Percentiles rank a stretch among this genome's conserved stretches.
phyloP scores from a whole-genome alignment of 192 early-diverging fungal genomes.

The Paraglomus brasilianum region DNA sequence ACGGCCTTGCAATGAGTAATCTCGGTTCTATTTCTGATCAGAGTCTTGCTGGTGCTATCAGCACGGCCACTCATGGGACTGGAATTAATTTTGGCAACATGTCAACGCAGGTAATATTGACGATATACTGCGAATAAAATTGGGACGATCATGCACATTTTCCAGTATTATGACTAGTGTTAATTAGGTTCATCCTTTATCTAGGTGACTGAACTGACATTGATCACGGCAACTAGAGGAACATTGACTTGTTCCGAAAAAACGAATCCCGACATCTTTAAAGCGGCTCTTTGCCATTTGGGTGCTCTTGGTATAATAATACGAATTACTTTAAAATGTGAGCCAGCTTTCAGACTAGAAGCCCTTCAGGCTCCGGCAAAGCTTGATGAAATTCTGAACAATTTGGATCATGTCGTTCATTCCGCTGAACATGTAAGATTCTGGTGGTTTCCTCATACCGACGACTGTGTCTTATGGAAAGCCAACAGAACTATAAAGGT shows the following conservation, averaged over 20 bases:
- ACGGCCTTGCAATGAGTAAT: conserved; percentile 63
- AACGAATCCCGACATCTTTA: conserved; percentile 53
- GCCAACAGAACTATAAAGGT: conserved; percentile 58
- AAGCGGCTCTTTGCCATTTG: conserved; percentile 65
- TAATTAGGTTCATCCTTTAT: neutral
- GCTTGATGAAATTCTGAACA: conserved; percentile 52
- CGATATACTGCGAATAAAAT: neutral
- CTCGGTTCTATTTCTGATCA: conserved; percentile 77
- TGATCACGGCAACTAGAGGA: conserved; percentile 58
- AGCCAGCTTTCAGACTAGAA: conserved; percentile 64
- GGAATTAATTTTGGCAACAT: conserved; percentile 61
- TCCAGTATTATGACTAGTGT: neutral
- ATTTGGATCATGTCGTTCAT: conserved; percentile 49
- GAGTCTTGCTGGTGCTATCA: conserved; percentile 67
- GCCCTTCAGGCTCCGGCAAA: conserved; percentile 62
- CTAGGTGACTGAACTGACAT: conserved; percentile 54
- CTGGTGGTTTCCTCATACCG: conserved; percentile 78
- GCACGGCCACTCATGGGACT: conserved; percentile 73
- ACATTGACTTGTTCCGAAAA: conserved; percentile 51
- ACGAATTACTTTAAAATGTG: conserved; percentile 62
- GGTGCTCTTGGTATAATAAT: conserved; percentile 72
- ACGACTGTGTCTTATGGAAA: conserved; percentile 66
- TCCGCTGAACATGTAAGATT: conserved; percentile 75
- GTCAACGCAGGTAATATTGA: conserved; percentile 52
- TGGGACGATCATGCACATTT: neutral